Base-by-base conservation (phyloP, 495 filamentous ascomycete genomes). In the Alectoria sarmentosa region DNA sequence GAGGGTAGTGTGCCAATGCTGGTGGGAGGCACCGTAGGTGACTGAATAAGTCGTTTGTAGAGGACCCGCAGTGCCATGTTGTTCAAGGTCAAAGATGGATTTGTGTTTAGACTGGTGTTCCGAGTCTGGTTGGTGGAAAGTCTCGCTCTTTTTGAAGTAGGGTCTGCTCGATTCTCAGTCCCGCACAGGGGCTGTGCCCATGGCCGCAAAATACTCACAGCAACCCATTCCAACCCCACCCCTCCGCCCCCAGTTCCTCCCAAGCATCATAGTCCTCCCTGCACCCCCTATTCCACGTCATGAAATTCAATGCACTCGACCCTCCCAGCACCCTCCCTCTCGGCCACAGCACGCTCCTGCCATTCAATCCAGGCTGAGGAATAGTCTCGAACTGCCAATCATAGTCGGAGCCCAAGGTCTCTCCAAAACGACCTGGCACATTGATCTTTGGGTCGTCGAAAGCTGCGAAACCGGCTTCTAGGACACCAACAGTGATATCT, bases 201-300 rank as follows among this genome's bases (percentile, higher is more conserved):
- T 14, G 19, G 8, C 8, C 44, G 56, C 19, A 14, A n/a, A 49
- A 48, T 52, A 75, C 77, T 70, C 37, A 77, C 73, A 79, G 67
- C 38, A 85, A 68, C 23, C 69, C 72, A 9, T 85, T 75, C 83
- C 84, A 86, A 41, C 75, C 79, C 85, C 84, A 87, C 3, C 82
- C 82, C 3, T 70, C 64, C 30, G 82, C 81, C 10, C 84, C 83
- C 28, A 83, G 75, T 21, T 77, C 76, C 56, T 77, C 76, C 84
- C 85, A 87, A 49, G 76, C 76, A 71, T 87, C 83, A 65, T 82
- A 85, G 41, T 84, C 84, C 15, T 78, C 70, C 49, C 75, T 77
- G 39, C 76, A 82, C 0, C 79, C 83, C 13, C 81, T 76, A 65
- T 81, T 80, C 79, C 80, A 84, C n/a, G 77, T 82, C 75, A 85